Conservation (phyloP, 208 protist genomes). For the Phytomonas sp. region DNA sequence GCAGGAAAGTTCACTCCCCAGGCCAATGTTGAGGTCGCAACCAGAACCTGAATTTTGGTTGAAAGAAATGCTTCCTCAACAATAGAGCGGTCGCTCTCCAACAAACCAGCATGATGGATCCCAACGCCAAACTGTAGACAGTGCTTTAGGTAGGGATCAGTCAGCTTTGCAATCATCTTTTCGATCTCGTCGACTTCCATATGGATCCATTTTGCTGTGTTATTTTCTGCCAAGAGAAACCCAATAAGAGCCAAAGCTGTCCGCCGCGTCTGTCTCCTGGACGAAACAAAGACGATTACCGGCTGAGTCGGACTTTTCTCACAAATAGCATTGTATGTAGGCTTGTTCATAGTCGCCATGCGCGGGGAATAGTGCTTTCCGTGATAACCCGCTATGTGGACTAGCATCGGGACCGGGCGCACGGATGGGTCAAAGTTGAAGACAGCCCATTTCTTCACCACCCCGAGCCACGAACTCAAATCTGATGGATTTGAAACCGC, state of each 20-base stretch:
- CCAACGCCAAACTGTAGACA: constrained; percentile 98
- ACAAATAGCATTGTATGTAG: constrained; percentile 95
- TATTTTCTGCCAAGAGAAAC: constrained; percentile 88
- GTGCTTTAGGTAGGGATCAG: constrained; percentile 91
- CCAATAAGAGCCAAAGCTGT: constrained; percentile 98
- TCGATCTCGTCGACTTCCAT: constrained; percentile 88
- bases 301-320: constrained; percentile 93
- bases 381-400: constrained; percentile 95
- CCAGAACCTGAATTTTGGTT: constrained; percentile 96
- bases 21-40: constrained; percentile 98
- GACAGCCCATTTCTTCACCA: constrained; percentile 88
- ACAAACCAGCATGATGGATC: constrained; percentile 97
- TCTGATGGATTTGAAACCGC: constrained; percentile 98
- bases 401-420: constrained; percentile 96
- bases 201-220: constrained; percentile 91
- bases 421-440: constrained; percentile 99
- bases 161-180: constrained; percentile 44
- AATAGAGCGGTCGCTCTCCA: constrained; percentile 75
- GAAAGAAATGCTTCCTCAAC: constrained; percentile 93
- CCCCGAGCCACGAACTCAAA: constrained; percentile 97
- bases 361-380: constrained; percentile 98
- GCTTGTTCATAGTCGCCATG: constrained; percentile 99
- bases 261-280: constrained; percentile 96
- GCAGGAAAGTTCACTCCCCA: constrained; percentile 99
- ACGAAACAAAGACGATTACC: constrained; percentile 99